phyloP scores from a whole-genome alignment of 1,284 basidiomycete genomes.

The Cronartium quercuum region DNA sequence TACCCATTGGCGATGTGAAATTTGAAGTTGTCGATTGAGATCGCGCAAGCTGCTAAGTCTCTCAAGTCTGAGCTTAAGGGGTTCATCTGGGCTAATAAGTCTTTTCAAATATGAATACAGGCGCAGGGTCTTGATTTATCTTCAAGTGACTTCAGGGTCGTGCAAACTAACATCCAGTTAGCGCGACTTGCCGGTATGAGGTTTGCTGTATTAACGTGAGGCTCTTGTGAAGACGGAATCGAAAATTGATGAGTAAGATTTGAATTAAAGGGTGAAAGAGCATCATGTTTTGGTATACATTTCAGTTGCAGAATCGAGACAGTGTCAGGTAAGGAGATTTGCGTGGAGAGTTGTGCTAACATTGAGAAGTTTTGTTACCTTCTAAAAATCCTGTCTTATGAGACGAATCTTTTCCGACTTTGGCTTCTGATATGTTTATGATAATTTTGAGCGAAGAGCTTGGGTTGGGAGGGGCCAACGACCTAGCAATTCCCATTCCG shows the following conservation, averaged over 20 bases:
- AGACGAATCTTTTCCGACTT: too few species aligned
- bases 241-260: background rate
- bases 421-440: too few species aligned
- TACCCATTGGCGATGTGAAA: background rate
- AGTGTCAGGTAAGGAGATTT: background rate
- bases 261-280: background rate
- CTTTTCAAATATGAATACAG: background rate
- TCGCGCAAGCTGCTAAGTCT: background rate
- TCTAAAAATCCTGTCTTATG: too few species aligned
- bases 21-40: background rate
- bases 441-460: too few species aligned
- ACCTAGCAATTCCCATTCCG: too few species aligned
- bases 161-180: background rate
- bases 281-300: background rate
- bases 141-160: background rate
- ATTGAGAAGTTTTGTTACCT: too few species aligned
- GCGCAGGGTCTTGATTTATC: background rate
- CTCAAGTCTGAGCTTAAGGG: background rate
- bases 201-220: background rate
- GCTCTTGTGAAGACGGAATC: background rate
- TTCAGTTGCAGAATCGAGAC: background rate
- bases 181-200: background rate
- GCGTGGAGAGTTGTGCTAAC: background rate
- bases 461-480: too few species aligned
- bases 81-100: background rate